Conservation (phyloP, 2,329 filamentous ascomycete species). For the Cladosporium velox region DNA sequence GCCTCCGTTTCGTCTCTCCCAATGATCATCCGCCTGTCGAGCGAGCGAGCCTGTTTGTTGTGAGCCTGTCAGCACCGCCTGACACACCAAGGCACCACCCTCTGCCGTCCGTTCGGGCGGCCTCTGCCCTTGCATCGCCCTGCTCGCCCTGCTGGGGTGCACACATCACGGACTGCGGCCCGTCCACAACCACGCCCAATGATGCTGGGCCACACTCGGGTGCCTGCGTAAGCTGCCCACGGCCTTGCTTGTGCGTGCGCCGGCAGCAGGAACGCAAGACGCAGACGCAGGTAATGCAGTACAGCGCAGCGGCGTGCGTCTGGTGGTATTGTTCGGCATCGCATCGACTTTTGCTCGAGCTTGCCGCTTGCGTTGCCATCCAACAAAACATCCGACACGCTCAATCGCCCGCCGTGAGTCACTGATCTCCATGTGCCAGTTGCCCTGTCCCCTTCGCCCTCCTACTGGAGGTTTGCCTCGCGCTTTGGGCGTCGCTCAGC, state of each 20-base stretch:
- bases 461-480: neutral
- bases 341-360: conserved; percentile 7
- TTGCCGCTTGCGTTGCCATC: conserved; percentile 9
- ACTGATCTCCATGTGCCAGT: neutral
- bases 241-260: conserved; percentile 4
- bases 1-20: conserved; percentile 6
- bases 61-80: conserved; percentile 5
- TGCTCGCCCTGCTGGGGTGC: neutral
- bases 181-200: neutral
- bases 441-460: neutral
- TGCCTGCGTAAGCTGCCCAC: conserved; percentile 10
- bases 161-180: neutral
- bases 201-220: neutral
- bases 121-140: conserved; percentile 10
- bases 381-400: neutral
- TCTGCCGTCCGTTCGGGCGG: neutral
- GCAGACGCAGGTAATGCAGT: neutral
- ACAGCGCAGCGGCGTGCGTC: conserved; percentile 1
- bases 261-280: conserved; percentile 1
- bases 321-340: neutral
- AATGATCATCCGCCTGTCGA: neutral
- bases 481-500: conserved; percentile 13
- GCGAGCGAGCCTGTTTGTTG: no score
- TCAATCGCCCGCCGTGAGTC: neutral
- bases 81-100: neutral